Conservation (phyloP, 1,284 basidiomycete species). For the Sporisorium scitamineum region DNA sequence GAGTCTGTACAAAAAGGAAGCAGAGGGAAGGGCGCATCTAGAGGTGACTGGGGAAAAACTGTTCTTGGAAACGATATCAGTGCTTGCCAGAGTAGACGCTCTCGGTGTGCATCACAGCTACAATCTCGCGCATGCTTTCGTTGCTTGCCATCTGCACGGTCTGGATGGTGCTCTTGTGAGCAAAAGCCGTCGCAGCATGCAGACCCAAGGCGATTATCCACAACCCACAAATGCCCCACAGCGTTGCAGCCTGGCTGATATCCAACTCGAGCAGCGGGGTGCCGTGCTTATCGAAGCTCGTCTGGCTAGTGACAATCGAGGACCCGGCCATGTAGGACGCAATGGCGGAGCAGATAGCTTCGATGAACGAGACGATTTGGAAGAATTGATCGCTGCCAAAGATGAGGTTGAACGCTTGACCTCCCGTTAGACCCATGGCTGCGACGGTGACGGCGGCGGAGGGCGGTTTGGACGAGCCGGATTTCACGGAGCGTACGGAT, state of each 20-base stretch:
- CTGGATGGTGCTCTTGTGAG: constrained; percentile 43
- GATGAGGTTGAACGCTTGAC: constrained; percentile 44
- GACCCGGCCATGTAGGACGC: constrained; percentile 47
- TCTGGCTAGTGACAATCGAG: constrained; percentile 24
- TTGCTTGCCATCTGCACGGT: constrained; percentile 39
- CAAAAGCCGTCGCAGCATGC: constrained; percentile 44
- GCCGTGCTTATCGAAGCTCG: constrained; percentile 23
- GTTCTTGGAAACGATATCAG: not conserved
- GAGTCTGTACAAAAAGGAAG: constrained; percentile 3
- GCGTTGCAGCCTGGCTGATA: constrained; percentile 43
- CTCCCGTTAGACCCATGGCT: constrained; percentile 31
- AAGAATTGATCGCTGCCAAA: constrained; percentile 50
- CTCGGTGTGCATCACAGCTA: constrained; percentile 49
- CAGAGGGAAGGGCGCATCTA: not conserved
- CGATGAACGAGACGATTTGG: constrained; percentile 44
- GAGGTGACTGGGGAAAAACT: too few relatives aligned
- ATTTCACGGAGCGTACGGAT: constrained; percentile 10
- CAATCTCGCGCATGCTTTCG: constrained; percentile 46
- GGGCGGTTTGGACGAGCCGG: constrained; percentile 20
- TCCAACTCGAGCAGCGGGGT: constrained; percentile 34
- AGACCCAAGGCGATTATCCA: constrained; percentile 40
- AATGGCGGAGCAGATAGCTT: constrained; percentile 44
- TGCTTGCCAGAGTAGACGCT: constrained; percentile 43
- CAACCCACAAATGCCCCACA: constrained; percentile 49
- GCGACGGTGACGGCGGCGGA: constrained; percentile 27